Base-by-base conservation (phyloP, 371 early-diverging fungal species). In the Zopfochytrium polystomum region DNA sequence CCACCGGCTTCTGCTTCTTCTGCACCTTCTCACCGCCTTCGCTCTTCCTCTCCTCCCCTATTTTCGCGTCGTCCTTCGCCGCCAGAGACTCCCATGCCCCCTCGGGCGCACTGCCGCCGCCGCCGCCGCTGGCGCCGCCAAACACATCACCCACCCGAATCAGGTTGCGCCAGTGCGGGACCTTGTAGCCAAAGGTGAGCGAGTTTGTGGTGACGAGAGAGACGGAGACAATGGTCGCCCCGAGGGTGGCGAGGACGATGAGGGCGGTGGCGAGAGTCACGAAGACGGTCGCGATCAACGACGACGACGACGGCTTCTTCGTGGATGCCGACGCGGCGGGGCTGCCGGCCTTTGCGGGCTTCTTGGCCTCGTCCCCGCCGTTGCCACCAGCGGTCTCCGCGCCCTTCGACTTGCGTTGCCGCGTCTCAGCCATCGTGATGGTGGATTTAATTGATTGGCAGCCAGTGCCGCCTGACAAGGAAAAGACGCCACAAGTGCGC, bases 141-240 rank as follows among this genome's bases (percentile, higher is more conserved):
- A n/a, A n/a, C n/a, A n/a, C n/a, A n/a, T 25, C 38, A 35, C 18
- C 64, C 47, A 63, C 65, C 51, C 63, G 67, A 7, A 66, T 0
- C 26, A 55, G 53, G 25, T 71, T 68, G 15, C 60, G 27, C 58
- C 62, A 60, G 38, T 68, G 60, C 18, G 71, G 71, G 6, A 66
- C 48, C 7, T 44, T 29, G 61, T 66, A 58, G 23, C 75, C 75
- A 45, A 75, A 75, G 2, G 70, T 75, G n/a, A 70, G 49, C 2
- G 68, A 44, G 22, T 72, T 56, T n/a, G 75, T 75, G 38, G 66
- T 34, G 29, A 75, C 35, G 44, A 60, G 64, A 7, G 67, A 67
- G 18, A 42, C 48, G 2, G 62, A 15, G 23, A 58, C 33, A 5
- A 56, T 44, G 20, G 38, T 2, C 13, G 51, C 25, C 44, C 60